These are phyloP conservation scores for Pythium biforme DNA, from an alignment of 352 stramenopile genomes.

Conservation along the genomic window DNA sequence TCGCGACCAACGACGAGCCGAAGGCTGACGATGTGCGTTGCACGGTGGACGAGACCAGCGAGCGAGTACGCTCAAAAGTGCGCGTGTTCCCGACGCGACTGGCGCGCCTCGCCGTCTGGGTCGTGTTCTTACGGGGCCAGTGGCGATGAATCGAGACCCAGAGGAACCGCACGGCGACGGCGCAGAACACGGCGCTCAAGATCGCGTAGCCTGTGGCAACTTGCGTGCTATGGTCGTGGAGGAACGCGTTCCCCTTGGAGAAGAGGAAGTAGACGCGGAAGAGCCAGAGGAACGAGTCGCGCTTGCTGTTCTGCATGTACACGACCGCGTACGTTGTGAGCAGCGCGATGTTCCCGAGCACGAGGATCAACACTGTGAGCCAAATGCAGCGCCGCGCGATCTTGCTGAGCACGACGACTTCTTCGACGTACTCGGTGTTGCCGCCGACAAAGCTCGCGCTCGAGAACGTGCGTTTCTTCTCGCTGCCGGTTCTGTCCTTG, in stretches of 20 bases:
- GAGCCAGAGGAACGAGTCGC: constrained; percentile 10
- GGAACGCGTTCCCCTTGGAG: constrained; percentile 8
- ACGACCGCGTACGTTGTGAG: neutral
- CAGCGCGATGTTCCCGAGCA: constrained; percentile 1
- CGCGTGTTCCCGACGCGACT: neutral
- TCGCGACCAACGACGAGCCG: neutral
- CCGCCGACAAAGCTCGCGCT: neutral
- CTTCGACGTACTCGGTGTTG: constrained; percentile 7
- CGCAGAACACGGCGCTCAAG: neutral
- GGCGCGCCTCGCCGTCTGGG: neutral
- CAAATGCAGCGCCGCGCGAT: neutral
- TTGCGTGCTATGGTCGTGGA: neutral
- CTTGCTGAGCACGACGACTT: neutral
- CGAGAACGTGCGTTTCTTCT: neutral
- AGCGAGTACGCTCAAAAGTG: neutral
- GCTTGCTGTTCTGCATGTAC: constrained; percentile 6
- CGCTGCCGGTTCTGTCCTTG: too few species aligned
- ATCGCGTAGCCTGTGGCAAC: neutral
- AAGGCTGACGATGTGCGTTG: neutral
- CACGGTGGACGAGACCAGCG: neutral
- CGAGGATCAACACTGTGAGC: neutral
- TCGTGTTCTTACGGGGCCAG: neutral
- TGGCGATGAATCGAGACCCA: neutral
- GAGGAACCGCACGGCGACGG: neutral
- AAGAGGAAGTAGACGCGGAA: constrained; percentile 9